Conservation (phyloP, 805 yeast species). For the Candida anglica region DNA sequence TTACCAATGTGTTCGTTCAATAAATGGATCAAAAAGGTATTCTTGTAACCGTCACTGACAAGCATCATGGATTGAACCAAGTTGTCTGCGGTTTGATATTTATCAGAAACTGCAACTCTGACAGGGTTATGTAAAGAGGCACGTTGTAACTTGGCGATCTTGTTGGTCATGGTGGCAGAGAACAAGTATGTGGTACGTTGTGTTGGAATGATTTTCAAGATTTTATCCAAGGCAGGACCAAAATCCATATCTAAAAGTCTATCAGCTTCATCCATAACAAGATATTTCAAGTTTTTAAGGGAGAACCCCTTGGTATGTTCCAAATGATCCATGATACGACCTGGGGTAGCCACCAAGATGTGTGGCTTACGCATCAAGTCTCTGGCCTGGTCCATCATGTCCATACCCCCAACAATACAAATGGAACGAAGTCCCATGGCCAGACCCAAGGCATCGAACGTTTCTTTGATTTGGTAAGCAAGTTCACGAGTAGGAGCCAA, state of each 20-base stretch:
- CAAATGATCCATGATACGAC: slow-evolving; percentile 87
- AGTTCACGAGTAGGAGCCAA: slow-evolving; percentile 83
- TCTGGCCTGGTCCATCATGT: slow-evolving; percentile 95
- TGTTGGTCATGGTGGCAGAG: slow-evolving; percentile 96
- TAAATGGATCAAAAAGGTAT: slow-evolving; percentile 78
- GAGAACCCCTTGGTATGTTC: slow-evolving; percentile 90
- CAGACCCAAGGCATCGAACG: slow-evolving; percentile 90
- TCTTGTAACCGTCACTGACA: slow-evolving; percentile 88
- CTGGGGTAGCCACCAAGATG: slow-evolving; percentile 93
- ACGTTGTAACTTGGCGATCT: slow-evolving; percentile 90
- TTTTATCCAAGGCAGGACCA: slow-evolving; percentile 89
- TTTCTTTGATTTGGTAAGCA: slow-evolving; percentile 86
- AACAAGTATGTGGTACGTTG: slow-evolving; percentile 82
- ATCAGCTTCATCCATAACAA: slow-evolving; percentile 97
- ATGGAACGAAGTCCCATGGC: slow-evolving; percentile 88
- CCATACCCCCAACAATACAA: slow-evolving; percentile 97
- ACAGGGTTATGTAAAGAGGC: slow-evolving; percentile 90
- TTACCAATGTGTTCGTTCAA: slow-evolving; percentile 83
- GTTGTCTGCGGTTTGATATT: slow-evolving; percentile 93
- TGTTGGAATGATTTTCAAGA: slow-evolving; percentile 77
- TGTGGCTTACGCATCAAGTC: slow-evolving; percentile 94
- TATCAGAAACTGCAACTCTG: slow-evolving; percentile 81
- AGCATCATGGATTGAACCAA: slow-evolving; percentile 84
- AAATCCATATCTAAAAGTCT: slow-evolving; percentile 93
- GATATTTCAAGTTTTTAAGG: slow-evolving; percentile 67